phyloP scores from a whole-genome alignment of 805 yeast species.

The Candida sanyiensis region DNA sequence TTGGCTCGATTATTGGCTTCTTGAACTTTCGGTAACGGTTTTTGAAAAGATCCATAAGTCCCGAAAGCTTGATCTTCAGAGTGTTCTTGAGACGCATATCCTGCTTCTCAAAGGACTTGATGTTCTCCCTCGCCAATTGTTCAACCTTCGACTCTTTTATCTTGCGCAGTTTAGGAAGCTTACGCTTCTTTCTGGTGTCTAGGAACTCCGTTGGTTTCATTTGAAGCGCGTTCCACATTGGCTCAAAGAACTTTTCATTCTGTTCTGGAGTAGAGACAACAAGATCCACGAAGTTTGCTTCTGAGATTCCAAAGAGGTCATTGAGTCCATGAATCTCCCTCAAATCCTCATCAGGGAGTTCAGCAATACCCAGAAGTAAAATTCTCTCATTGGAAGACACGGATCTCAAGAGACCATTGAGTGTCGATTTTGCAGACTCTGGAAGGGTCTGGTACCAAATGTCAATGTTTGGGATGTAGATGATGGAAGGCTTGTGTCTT shows the following conservation, averaged over 20 bases:
- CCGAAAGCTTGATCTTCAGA: slow-evolving; percentile 78
- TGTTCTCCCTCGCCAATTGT: slow-evolving; percentile 30
- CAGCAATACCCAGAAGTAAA: slow-evolving; percentile 69
- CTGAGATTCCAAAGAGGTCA: slow-evolving; percentile 52
- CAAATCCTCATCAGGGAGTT: slow-evolving; percentile 34
- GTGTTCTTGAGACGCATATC: slow-evolving; percentile 83
- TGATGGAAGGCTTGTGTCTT: slow-evolving; percentile 81
- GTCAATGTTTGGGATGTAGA: slow-evolving; percentile 78
- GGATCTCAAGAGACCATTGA: slow-evolving; percentile 62
- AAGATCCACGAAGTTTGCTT: slow-evolving; percentile 42
- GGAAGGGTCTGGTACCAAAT: slow-evolving; percentile 68
- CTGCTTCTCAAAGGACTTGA: slow-evolving; percentile 43
- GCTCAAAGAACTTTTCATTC: slow-evolving; percentile 51
- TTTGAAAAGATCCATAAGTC: slow-evolving; percentile 85
- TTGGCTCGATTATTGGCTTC: slow-evolving; percentile 85
- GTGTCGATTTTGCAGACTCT: slow-evolving; percentile 62
- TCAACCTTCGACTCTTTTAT: slow-evolving; percentile 34
- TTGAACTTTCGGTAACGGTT: slow-evolving; percentile 82
- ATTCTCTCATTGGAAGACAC: slow-evolving; percentile 69
- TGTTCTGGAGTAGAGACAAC: slow-evolving; percentile 40
- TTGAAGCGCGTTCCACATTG: slow-evolving; percentile 45
- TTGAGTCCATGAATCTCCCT: slow-evolving; percentile 45
- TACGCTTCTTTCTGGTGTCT: slow-evolving; percentile 43
- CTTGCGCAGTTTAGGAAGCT: slow-evolving; percentile 30
- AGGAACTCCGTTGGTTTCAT: slow-evolving; percentile 71